These are phyloP conservation scores for Cryptococcus sp. DNA, from an alignment of 1,284 basidiomycete species.

Conservation along the genomic window DNA sequence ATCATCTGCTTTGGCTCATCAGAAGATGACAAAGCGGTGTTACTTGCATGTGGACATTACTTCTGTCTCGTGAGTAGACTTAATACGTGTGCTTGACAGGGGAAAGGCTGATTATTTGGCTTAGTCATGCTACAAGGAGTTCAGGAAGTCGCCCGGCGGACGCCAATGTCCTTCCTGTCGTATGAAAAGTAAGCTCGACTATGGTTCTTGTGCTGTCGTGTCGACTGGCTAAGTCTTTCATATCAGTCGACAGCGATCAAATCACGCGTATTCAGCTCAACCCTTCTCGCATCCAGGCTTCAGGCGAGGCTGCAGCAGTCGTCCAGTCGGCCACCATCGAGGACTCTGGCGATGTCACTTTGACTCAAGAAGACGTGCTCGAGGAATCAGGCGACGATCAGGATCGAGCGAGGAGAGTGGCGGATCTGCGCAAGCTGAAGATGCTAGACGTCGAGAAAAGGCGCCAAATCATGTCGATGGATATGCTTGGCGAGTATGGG, in stretches of 20 bases:
- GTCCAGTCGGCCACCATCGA: background rate
- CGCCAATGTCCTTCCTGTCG: slow-evolving; percentile 46
- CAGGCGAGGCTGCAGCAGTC: background rate
- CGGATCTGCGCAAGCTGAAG: slow-evolving; percentile 33
- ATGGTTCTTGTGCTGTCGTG: too few relatives aligned
- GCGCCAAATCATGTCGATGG: slow-evolving; percentile 32
- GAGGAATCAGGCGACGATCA: slow-evolving; percentile 7
- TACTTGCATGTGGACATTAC: slow-evolving; percentile 48
- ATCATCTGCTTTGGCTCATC: slow-evolving; percentile 49
- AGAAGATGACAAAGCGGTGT: slow-evolving; percentile 38
- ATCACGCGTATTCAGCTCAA: slow-evolving; percentile 86
- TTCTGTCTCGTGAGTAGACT: slow-evolving; percentile 39
- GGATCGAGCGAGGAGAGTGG: slow-evolving; percentile 21
- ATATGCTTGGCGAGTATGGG: slow-evolving; percentile 50
- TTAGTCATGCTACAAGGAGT: slow-evolving; percentile 44
- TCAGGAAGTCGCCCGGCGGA: slow-evolving; percentile 27
- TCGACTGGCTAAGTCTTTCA: background rate
- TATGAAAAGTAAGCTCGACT: slow-evolving; percentile 25
- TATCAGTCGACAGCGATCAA: slow-evolving; percentile 65
- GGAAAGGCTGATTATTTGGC: slow-evolving; percentile 2
- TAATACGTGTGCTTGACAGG: background rate
- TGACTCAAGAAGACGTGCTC: slow-evolving; percentile 2
- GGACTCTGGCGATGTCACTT: slow-evolving; percentile 1
- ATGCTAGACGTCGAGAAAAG: slow-evolving; percentile 27
- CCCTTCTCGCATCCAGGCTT: background rate